Evolutionary conservation across 352 stramenopile genomes (phyloP).

Genomic region (Thalassiosira livingstoniorum): DNA sequence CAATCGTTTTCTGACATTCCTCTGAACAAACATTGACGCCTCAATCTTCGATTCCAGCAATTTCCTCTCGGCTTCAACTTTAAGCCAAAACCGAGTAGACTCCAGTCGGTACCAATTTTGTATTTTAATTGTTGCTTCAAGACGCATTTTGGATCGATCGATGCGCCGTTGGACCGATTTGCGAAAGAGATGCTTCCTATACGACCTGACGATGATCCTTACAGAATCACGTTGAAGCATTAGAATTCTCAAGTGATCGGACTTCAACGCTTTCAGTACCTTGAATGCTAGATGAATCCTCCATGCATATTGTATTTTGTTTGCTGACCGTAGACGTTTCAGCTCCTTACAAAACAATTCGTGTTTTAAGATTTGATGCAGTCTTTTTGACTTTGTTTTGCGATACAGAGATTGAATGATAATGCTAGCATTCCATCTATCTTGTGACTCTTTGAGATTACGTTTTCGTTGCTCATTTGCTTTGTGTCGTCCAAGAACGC

Average conservation of each 20-base stretch:
- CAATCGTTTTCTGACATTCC: conserved; percentile 26
- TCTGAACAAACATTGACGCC: conserved; percentile 52
- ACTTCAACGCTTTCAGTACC: conserved; percentile 22
- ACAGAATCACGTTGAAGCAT: conserved; percentile 12
- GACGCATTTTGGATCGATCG: conserved; percentile 24
- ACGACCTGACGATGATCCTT: neutral
- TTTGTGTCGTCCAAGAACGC: conserved; percentile 62
- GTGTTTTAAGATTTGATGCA: conserved; percentile 27
- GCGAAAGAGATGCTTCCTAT: conserved; percentile 16
- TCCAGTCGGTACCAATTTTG: conserved; percentile 44
- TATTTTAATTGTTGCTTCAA: conserved; percentile 30
- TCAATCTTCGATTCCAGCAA: conserved; percentile 13
- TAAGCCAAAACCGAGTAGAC: conserved; percentile 22
- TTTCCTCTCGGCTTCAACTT: conserved; percentile 12
- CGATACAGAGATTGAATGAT: conserved; percentile 54
- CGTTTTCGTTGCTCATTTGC: conserved; percentile 26
- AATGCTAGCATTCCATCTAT: conserved; percentile 28
- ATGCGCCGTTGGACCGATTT: conserved; percentile 34
- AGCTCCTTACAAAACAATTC: conserved; percentile 31
- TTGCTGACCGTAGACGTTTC: conserved; percentile 22
- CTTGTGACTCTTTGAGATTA: conserved; percentile 27
- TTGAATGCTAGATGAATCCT: conserved; percentile 15
- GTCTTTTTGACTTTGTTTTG: conserved; percentile 4
- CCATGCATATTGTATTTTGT: conserved; percentile 45
- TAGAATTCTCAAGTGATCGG: conserved; percentile 24